Evolutionary conservation across 2,329 filamentous ascomycete species (phyloP), one percentile per base, ranked within the genome.

Genomic region (Cladophialophora immunda): DNA sequence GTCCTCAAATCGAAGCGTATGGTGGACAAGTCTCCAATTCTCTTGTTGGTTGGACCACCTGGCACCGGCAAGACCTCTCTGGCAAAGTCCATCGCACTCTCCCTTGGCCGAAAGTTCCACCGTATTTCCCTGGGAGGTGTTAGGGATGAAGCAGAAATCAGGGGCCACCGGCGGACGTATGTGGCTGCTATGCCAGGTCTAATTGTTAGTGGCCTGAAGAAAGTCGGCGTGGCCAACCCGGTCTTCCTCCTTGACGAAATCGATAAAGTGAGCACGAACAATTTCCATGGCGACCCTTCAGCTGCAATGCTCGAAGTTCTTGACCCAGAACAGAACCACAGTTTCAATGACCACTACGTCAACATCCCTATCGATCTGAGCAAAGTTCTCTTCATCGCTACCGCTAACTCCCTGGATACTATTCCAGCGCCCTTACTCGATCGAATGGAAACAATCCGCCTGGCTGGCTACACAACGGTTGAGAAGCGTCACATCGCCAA

Each of bases 131-230:
- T 99, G 3, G 95, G 95, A 68, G 95, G 95, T 73, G 94, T 99
- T 2, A 86, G 95, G 62, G 95, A 99, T 75, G 95, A 99, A 78
- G 95, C 95, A 17, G 95, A 99, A 81, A 98, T 99, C 67, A 88
- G 95, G 67, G 95, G 95, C 9, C 95, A 99, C 79, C 87, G 95
- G 64, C 87, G 95, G 73, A 99, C 95, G 0, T 99, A 99, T 76
- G 95, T 99, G 66, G 95, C 95, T 25, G 95, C 95, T n/a, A 97
- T 99, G 94, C 95, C 95, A 9, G 95, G 95, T 62, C 84, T 98
- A 63, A 91, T 99, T 66, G 94, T 98, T 32, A 94, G 93, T 77
- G 95, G 94, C 0, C 78, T 99, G 63, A 94, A 95, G 81, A 99
- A 98, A 81, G 94, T 96, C 34, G 94, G 94, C 55, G 94, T 98